Base-by-base conservation (phyloP, 768 basidiomycete species). In the Tulasnella sp. region DNA sequence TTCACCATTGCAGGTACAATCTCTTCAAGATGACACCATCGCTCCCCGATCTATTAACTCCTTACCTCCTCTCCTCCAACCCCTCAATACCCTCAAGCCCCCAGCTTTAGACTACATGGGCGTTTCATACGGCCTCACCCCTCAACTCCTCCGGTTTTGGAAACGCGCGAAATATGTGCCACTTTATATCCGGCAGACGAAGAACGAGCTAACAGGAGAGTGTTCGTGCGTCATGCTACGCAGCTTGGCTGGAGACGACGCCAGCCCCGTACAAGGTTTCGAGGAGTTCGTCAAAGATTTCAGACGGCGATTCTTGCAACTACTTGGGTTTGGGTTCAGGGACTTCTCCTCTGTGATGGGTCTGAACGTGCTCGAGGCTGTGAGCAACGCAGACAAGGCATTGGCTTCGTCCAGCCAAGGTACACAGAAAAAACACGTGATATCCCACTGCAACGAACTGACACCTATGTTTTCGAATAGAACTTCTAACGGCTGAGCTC, bases 151-250 rank as follows among this genome's bases (percentile, higher is more conserved):
- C 42, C 76, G 90, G 62, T 99, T 98, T 76, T 98, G 96, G 96
- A 98, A 98, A 72, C 81, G 91, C 21, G 84, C 85, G 1, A 88
- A 89, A 11, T 99, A 86, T 69, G 80, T 89, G 0, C 96, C 96
- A 0, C 76, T 98, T 13, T 98, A 98, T 67, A 72, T 98, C 29
- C 83, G 95, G 29, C 96, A 98, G 72, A 95, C 92, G 4, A 77
- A 84, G 61, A 96, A 91, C 69, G 93, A 96, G 66, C 77, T 98
- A 52, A 99, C 96, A 0, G 96, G 96, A 41, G 96, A 99, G 72
- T 87, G 96, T 68, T 88, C 90, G 0, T 94, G 92, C 68, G 85
- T 97, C 34, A 98, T 99, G 96, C 80, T 95, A 0, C 80, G 89
- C 30, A 85, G 88, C 0, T 73, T 98, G 54, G 65, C 68, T 49